A percentile compares a stretch with the other conserved stretches of the same genome.
Evolutionary conservation across 768 basidiomycete genomes (phyloP).

Genomic region (Multifurca ochricompacta): DNA sequence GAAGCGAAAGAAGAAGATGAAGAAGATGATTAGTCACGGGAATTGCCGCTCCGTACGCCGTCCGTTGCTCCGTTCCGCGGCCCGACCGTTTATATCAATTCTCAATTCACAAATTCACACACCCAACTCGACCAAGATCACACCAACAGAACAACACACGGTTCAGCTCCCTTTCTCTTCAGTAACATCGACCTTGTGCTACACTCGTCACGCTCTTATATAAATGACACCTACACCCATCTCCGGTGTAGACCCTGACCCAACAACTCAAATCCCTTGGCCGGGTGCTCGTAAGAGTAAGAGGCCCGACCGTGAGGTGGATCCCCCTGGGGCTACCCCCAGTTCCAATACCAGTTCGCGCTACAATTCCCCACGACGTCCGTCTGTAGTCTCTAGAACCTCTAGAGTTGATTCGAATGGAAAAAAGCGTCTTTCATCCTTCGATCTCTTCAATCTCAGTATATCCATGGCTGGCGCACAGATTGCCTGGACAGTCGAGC

Average conservation of each 20-base stretch:
- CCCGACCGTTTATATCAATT: no score
- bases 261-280: slow-evolving; percentile 77
- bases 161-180: not conserved
- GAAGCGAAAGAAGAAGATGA: no score
- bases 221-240: slow-evolving; percentile 54
- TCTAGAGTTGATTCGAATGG: slow-evolving; percentile 28
- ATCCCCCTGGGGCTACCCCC: not conserved
- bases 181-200: no score
- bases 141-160: not conserved
- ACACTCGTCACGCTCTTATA: not conserved
- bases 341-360: not conserved
- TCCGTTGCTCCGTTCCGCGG: no score
- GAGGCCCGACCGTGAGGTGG: slow-evolving; percentile 24
- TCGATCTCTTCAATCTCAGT: slow-evolving; percentile 63
- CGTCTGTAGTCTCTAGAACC: slow-evolving; percentile 15
- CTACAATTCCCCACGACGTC: not conserved
- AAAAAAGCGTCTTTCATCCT: slow-evolving; percentile 28
- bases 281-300: slow-evolving; percentile 31
- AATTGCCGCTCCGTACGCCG: no score
- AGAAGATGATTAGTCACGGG: no score
- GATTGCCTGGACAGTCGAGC: slow-evolving; percentile 92
- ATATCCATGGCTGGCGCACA: slow-evolving; percentile 94
- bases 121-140: no score
- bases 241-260: slow-evolving; percentile 54
- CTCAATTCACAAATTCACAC: no score